Evolutionary conservation across 768 basidiomycete species (phyloP), one percentile per base, ranked within the genome.

Genomic region (Boletus eberwhitei): DNA sequence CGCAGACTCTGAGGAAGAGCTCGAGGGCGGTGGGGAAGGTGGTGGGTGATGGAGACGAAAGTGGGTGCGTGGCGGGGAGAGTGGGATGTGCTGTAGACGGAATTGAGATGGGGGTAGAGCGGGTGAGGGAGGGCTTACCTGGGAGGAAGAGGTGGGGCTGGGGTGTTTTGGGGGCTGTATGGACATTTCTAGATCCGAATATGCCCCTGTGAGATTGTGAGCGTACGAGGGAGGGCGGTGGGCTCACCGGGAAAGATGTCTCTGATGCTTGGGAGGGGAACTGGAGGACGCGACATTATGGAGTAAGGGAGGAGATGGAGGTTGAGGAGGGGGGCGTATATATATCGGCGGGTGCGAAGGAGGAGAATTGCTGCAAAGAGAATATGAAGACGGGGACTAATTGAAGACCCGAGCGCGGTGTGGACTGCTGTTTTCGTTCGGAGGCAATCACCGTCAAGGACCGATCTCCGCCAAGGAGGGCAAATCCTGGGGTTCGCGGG

Each of bases 221-320:
- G 43, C 32, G 31, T 42, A 12, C 0, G 31, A 9, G 44, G 14
- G 7, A 17, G 39, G 31, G 49, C 21, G 26, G 31, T 26, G 21
- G 13, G 52, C 71, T 40, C 58, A 78, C 81, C 79, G 43, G 81
- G 81, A 56, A 82, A 83, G 74, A 82, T 79, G 55, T 82, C 79
- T 21, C 76, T 73, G 34, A 81, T 81, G 59, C 78, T 78, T 24
- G 81, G 81, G 26, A 83, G 69, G 2, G 75, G 67, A 1, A 71
- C 64, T 8, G 57, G 58, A 1, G 59, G 60, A 24, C 65, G 67
- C 31, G 69, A 55, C 68, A 70, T 71, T 34, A 26, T 21, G 2
- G 36, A 2, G 48, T 5, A 13, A 26, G 48, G 26, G 21, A 40
- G 40, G 12, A 31, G 22, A 34, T n/a, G n/a, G 2, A 8, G 45